phyloP scores from a whole-genome alignment of 2,329 filamentous ascomycete genomes.

The Scedosporium minutisporum region DNA sequence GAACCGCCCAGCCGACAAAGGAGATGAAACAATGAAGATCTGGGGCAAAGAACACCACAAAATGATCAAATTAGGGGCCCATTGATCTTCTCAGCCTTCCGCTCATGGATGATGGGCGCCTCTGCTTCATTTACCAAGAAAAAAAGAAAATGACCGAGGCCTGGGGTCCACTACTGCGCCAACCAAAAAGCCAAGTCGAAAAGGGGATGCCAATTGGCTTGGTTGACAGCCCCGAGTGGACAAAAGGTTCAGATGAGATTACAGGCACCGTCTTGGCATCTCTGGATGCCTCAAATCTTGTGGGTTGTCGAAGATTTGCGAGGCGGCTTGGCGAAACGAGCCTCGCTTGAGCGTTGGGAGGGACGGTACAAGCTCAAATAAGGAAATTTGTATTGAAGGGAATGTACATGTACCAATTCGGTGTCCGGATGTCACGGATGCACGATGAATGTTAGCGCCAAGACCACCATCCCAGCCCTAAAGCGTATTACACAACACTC shows the following conservation, averaged over 20 bases:
- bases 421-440: neutral
- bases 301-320: no score
- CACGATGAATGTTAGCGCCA: neutral
- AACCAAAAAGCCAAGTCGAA: no score
- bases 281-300: neutral
- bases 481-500: neutral
- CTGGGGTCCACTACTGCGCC: no score
- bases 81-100: no score
- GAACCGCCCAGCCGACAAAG: neutral
- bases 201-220: no score
- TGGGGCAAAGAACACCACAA: neutral
- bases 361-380: no score
- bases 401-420: neutral
- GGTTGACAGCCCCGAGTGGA: neutral
- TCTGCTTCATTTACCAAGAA: no score
- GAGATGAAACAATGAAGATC: conserved; percentile 1
- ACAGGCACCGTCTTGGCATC: neutral
- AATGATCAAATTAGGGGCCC: no score
- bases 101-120: no score
- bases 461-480: neutral
- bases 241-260: neutral
- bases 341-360: no score
- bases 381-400: no score
- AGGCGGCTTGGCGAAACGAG: neutral
- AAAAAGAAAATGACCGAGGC: no score